Conservation (phyloP, 1,284 basidiomycete species). For the Fistulina hepatica region DNA sequence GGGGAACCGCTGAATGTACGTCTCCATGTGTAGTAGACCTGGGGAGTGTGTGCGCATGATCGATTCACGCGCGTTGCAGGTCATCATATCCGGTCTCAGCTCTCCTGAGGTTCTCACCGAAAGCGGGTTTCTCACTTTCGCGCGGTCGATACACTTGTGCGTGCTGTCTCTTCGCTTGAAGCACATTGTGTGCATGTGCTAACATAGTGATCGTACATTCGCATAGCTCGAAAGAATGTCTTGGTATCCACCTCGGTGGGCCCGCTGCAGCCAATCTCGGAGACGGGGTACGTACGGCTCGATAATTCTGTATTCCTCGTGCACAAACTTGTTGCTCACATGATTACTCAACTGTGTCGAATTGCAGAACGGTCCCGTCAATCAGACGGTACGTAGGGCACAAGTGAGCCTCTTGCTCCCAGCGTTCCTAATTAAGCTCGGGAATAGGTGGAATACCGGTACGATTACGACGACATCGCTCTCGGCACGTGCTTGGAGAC, state of each 20-base stretch:
- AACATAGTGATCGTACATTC: conserved; percentile 2
- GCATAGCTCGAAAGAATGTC: conserved; percentile 50
- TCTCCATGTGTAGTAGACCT: too few species aligned
- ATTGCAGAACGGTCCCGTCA: conserved; percentile 40
- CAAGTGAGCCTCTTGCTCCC: conserved; percentile 1
- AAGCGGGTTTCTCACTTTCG: conserved; percentile 46
- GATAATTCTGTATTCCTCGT: conserved; percentile 31
- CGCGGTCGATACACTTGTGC: conserved; percentile 50
- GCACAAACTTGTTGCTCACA: conserved; percentile 17
- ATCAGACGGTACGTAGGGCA: conserved; percentile 26
- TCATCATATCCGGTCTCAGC: conserved; percentile 47
- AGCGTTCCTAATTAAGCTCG: conserved; percentile 20
- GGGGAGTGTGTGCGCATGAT: conserved; percentile 14
- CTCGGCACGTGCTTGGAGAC: conserved; percentile 53
- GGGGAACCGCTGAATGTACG: conserved; percentile 14
- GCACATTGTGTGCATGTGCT: too few species aligned
- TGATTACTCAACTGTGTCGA: too few species aligned
- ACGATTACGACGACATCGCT: conserved; percentile 39
- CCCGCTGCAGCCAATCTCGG: conserved; percentile 19
- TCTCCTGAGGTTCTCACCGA: conserved; percentile 45
- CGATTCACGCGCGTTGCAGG: conserved; percentile 23
- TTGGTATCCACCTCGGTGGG: conserved; percentile 47
- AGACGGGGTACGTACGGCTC: conserved; percentile 10
- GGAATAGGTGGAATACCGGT: conserved; percentile 47
- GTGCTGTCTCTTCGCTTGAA: conserved; percentile 11